Percentiles rank a stretch among this genome's conserved stretches.
Evolutionary conservation across 306 rosid species (phyloP).

Genomic region (Quercus variabilis): DNA sequence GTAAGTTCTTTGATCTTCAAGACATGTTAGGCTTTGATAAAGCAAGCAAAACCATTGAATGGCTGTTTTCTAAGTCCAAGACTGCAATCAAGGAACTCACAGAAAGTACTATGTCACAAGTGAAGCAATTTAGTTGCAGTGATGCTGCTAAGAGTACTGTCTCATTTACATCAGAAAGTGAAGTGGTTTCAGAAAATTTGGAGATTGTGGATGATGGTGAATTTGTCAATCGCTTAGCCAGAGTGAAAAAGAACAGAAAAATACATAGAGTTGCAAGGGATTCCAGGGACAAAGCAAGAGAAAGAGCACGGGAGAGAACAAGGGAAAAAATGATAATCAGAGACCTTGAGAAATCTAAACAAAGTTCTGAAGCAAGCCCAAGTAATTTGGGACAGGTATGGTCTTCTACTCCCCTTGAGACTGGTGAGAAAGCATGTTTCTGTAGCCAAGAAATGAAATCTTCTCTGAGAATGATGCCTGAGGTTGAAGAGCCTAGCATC

Average conservation of each 20-base stretch:
- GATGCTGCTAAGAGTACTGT: not conserved
- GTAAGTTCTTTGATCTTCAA: slow-evolving; percentile 57
- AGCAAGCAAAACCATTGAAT: slow-evolving; percentile 57
- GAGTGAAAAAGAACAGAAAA: slow-evolving; percentile 14
- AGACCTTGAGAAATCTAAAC: not conserved
- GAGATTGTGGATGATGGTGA: not conserved
- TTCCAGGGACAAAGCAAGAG: slow-evolving; percentile 49
- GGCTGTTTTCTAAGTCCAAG: slow-evolving; percentile 46
- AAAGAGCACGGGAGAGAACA: slow-evolving; percentile 52
- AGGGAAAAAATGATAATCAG: slow-evolving; percentile 30
- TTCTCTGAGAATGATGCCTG: slow-evolving; percentile 3
- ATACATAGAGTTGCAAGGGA: slow-evolving; percentile 26
- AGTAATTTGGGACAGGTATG: not conserved
- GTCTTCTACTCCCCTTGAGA: not conserved
- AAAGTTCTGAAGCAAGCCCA: not conserved
- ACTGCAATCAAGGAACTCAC: slow-evolving; percentile 42
- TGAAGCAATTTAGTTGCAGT: not conserved
- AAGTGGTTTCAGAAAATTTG: not conserved
- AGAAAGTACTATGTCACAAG: not conserved
- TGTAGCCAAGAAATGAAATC: not conserved
- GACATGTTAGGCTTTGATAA: slow-evolving; percentile 58
- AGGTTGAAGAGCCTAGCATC: not conserved
- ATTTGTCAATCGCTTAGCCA: not conserved
- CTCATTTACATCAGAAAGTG: slow-evolving; percentile 9
- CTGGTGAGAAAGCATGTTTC: not conserved